phyloP scores from a whole-genome alignment of 305 asterid genomes.

The Fraxinus sp. region DNA sequence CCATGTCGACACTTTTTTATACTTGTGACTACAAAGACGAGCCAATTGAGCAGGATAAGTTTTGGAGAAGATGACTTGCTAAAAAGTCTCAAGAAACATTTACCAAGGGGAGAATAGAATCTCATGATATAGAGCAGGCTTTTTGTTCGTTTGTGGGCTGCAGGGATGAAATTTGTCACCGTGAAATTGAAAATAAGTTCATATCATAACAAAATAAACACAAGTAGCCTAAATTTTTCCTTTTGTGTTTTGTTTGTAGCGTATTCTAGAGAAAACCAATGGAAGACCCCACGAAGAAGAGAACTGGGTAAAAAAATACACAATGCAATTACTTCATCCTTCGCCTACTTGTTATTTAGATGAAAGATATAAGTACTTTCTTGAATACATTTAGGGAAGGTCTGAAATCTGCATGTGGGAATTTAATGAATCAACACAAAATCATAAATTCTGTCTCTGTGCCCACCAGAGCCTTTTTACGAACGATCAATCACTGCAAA shows the following conservation, averaged over 20 bases:
- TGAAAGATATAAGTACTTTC: neutral
- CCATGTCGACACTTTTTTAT: neutral
- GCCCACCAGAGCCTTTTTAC: neutral
- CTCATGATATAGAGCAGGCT: neutral
- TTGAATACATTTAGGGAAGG: neutral
- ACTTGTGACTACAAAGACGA: neutral
- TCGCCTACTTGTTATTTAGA: neutral
- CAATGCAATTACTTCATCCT: neutral
- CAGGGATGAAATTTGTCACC: neutral
- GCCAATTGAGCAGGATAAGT: neutral
- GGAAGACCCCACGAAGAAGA: neutral
- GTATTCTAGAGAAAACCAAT: neutral
- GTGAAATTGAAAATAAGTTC: neutral
- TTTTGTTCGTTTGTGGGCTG: neutral
- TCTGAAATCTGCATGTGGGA: neutral
- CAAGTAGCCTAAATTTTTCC: neutral
- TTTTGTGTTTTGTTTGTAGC: neutral
- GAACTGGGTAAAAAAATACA: neutral
- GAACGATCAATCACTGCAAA: neutral
- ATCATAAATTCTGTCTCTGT: neutral
- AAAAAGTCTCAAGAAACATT: neutral
- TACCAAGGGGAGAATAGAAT: neutral
- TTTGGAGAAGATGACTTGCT: neutral
- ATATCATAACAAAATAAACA: neutral
- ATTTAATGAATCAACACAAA: slow-evolving; percentile 5